phyloP scores from a whole-genome alignment of 2,329 filamentous ascomycete species.

The Venturiaceae sp. region DNA sequence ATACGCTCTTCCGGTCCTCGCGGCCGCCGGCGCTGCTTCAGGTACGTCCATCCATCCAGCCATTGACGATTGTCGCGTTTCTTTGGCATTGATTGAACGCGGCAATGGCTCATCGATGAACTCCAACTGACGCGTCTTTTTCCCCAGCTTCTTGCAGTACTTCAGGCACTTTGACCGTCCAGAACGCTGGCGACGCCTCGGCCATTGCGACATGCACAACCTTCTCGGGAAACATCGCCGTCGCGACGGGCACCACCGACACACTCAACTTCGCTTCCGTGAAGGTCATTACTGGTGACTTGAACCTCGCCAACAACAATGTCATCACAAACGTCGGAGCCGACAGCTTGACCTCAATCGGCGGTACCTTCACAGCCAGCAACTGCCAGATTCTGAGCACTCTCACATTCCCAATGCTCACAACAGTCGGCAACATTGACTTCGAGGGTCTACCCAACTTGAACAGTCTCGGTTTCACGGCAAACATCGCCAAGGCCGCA shows the following conservation, averaged over 20 bases:
- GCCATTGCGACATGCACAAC: slow-evolving; percentile 55
- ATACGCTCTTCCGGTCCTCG: slow-evolving; percentile 47
- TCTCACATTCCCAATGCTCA: slow-evolving; percentile 58
- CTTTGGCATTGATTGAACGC: neutral
- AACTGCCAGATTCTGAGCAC: slow-evolving; percentile 59
- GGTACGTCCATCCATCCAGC: slow-evolving; percentile 29
- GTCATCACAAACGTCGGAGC: slow-evolving; percentile 56
- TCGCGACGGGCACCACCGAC: slow-evolving; percentile 47
- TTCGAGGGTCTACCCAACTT: slow-evolving; percentile 64
- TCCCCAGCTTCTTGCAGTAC: slow-evolving; percentile 22
- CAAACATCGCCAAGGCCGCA: slow-evolving; percentile 57
- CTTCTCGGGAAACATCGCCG: slow-evolving; percentile 57
- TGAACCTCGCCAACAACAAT: slow-evolving; percentile 44
- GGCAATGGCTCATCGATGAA: neutral
- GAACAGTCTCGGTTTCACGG: slow-evolving; percentile 48
- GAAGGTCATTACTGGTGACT: slow-evolving; percentile 47
- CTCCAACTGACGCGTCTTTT: neutral
- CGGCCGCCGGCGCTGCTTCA: slow-evolving; percentile 40
- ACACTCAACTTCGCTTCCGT: slow-evolving; percentile 54
- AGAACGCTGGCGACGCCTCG: slow-evolving; percentile 49
- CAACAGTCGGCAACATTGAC: slow-evolving; percentile 54
- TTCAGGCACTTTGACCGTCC: slow-evolving; percentile 46
- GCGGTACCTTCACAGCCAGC: slow-evolving; percentile 58
- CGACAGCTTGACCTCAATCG: slow-evolving; percentile 53
- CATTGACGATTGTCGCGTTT: neutral